Conservation (phyloP, 148 eudicot species). For the Bassia scoparia region DNA sequence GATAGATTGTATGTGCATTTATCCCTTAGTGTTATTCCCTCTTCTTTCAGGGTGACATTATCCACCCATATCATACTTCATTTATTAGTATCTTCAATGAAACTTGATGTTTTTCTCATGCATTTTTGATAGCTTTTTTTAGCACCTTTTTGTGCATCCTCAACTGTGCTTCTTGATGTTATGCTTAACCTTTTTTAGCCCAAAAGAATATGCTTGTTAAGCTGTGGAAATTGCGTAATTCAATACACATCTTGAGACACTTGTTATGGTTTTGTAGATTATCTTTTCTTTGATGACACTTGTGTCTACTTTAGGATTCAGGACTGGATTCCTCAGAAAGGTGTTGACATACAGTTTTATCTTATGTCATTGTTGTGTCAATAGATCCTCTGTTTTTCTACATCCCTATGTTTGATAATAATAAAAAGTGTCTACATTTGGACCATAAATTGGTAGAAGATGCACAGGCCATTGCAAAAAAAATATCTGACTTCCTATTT, state of each 20-base stretch:
- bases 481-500: slow-evolving; percentile 71
- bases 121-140: background rate
- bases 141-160: background rate
- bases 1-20: background rate
- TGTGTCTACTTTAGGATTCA: slow-evolving; percentile 49
- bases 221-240: background rate
- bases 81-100: background rate
- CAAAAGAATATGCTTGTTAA: background rate
- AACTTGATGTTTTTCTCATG: too few species aligned
- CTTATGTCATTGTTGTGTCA: slow-evolving; percentile 79
- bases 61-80: background rate
- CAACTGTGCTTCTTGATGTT: background rate
- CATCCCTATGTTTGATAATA: slow-evolving; percentile 63
- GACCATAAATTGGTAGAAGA: slow-evolving; percentile 79
- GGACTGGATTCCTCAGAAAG: slow-evolving; percentile 51
- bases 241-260: background rate
- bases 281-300: background rate
- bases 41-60: background rate
- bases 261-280: background rate
- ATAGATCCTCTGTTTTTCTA: slow-evolving; percentile 90
- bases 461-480: slow-evolving; percentile 67
- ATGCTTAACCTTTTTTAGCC: background rate
- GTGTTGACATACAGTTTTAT: slow-evolving; percentile 39
- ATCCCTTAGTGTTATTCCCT: background rate
- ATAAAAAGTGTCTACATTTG: slow-evolving; percentile 55